Evolutionary conservation across 495 filamentous ascomycete genomes (phyloP), one percentile per base, ranked within the genome.

Genomic region (Xylaria cubensis): DNA sequence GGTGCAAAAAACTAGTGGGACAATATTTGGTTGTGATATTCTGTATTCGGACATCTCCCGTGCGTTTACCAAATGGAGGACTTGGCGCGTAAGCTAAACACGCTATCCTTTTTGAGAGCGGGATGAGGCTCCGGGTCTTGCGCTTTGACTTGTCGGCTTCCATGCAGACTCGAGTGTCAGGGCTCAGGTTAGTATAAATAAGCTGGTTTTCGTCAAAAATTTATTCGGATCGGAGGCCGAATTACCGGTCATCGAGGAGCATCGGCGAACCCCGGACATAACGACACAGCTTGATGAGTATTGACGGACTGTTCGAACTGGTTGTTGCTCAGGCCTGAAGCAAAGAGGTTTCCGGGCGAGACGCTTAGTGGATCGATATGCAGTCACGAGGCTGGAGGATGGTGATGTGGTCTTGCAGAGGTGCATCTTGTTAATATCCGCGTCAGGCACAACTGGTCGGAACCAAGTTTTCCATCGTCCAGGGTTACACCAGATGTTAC

Each of bases 1-100:
- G 68, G 68, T 70, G 68, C 68, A 13, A 64, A 50, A 70, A 64
- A 21, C 29, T 39, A 5, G 44, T 51, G 12, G 56, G n/a, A 51
- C 12, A 29, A 3, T 1, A 70, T 17, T 26, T 34, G 24, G 15
- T 62, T 41, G 24, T 39, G 32, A 64, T 6, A 41, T 64, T 70
- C 39, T 59, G 41, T 12, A 32, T 46, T 34, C 15, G 67, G 41
- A 32, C 53, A 50, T 56, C 48, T 61, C 51, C 67, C 67, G 51
- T 58, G 67, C 7, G 59, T 69, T 69, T 70, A 59, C 68, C 44
- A 44, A 70, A 70, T 34, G 4, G 68, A 64, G n/a, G 48, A 44
- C 46, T 70, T 64, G 58, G 67, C 55, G 26, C 26, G 2, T 8
- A 15, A 48, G 67, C 41, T 36, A 64, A 63, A 5, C 63, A 21